Conservation (phyloP, 148 eudicot species). For the Suaeda aralocaspica region DNA sequence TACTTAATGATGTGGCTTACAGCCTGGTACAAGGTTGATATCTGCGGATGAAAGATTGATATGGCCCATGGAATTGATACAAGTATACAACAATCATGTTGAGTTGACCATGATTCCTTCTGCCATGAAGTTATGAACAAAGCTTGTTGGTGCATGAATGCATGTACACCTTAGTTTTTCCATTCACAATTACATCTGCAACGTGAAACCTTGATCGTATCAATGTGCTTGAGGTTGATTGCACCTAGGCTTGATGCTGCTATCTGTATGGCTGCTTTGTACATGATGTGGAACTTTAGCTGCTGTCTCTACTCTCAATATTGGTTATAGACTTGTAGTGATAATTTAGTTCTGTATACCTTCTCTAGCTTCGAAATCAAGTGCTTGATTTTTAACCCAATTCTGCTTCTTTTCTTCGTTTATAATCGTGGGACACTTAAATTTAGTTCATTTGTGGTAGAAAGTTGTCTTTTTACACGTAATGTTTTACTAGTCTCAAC, state of each 20-base stretch:
- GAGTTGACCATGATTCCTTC: background rate
- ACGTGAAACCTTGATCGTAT: background rate
- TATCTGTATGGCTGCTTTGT: background rate
- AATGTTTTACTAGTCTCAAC: background rate
- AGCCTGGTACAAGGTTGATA: background rate
- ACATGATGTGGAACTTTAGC: background rate
- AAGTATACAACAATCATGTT: background rate
- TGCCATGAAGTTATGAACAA: background rate
- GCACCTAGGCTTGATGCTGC: background rate
- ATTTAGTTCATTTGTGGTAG: background rate
- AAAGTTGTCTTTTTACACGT: background rate
- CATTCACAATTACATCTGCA: background rate
- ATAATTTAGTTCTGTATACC: background rate
- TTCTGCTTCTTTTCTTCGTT: background rate
- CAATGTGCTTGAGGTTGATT: background rate
- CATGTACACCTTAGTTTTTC: background rate
- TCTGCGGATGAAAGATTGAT: background rate
- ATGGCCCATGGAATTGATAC: background rate
- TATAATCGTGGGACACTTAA: background rate
- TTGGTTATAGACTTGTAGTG: background rate
- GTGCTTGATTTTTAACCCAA: background rate
- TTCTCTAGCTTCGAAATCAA: background rate
- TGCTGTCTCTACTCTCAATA: background rate
- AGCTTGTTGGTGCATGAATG: background rate
- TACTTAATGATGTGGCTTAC: background rate